Evolutionary conservation across 1,284 basidiomycete species (phyloP).

Genomic region (Apiotrichum sp.): DNA sequence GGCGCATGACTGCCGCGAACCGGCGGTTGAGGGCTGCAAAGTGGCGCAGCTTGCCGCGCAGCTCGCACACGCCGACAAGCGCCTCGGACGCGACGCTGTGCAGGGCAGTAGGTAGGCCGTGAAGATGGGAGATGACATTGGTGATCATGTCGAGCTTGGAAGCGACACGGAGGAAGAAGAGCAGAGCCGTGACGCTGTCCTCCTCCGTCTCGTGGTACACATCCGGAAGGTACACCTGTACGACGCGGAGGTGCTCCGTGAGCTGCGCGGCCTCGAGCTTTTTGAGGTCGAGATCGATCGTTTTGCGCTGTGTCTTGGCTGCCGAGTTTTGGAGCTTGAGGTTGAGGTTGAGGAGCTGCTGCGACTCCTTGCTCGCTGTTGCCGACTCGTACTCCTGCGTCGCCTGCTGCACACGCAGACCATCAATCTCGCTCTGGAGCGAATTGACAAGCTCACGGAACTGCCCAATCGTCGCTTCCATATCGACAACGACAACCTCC

Average conservation of each 20-base stretch:
- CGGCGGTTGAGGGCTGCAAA: conserved; percentile 78
- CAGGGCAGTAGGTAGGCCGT: conserved; percentile 74
- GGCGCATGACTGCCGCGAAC: conserved; percentile 71
- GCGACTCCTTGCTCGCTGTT: conserved; percentile 66
- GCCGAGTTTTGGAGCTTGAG: conserved; percentile 84
- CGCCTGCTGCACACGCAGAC: conserved; percentile 72
- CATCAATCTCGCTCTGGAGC: conserved; percentile 81
- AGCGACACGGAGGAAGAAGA: conserved; percentile 83
- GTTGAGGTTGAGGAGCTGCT: conserved; percentile 79
- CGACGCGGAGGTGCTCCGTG: conserved; percentile 61
- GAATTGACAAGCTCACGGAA: conserved; percentile 83
- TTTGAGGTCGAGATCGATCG: conserved; percentile 78
- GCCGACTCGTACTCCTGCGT: conserved; percentile 74
- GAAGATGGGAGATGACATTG: conserved; percentile 67
- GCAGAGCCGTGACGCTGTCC: conserved; percentile 76
- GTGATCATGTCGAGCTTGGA: conserved; percentile 80
- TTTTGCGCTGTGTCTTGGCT: conserved; percentile 78
- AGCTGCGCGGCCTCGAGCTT: conserved; percentile 76
- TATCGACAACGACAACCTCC: conserved; percentile 73
- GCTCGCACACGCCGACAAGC: conserved; percentile 84
- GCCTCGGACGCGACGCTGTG: conserved; percentile 70
- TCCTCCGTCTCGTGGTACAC: conserved; percentile 77
- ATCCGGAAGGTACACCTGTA: conserved; percentile 73
- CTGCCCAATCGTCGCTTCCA: conserved; percentile 78
- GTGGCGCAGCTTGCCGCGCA: conserved; percentile 70